phyloP scores from a whole-genome alignment of 2,329 filamentous ascomycete species.

The Aspergillus brunneoviolaceus region DNA sequence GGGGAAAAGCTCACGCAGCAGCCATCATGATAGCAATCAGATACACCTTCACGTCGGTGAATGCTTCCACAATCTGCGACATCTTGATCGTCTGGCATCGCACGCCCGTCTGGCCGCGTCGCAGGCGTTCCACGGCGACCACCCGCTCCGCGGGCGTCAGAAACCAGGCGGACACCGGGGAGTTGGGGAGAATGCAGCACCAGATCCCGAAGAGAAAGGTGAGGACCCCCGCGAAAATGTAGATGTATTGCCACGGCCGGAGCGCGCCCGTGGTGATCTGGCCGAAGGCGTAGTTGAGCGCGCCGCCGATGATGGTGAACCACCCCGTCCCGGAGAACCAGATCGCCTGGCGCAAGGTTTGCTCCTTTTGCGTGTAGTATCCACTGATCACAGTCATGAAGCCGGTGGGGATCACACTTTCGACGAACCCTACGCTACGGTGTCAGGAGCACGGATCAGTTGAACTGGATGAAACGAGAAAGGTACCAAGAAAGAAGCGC shows the following conservation, averaged over 20 bases:
- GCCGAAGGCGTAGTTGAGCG: conserved; percentile 66
- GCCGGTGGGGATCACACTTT: conserved; percentile 64
- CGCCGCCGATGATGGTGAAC: conserved; percentile 62
- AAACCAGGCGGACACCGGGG: conserved; percentile 68
- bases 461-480: background rate
- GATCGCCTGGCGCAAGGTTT: conserved; percentile 64
- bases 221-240: conserved; percentile 62
- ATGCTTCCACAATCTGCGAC: conserved; percentile 58
- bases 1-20: conserved; percentile 48
- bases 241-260: conserved; percentile 69
- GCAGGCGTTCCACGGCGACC: conserved; percentile 63
- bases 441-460: conserved; percentile 1
- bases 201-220: conserved; percentile 64
- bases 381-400: conserved; percentile 65
- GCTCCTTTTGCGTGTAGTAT: conserved; percentile 66
- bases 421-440: conserved; percentile 50
- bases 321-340: conserved; percentile 63
- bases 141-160: conserved; percentile 61
- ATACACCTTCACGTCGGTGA: conserved; percentile 63
- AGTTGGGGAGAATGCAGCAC: conserved; percentile 66
- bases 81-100: conserved; percentile 61
- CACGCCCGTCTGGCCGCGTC: conserved; percentile 63
- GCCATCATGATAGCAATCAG: conserved; percentile 68
- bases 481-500: conserved; percentile 58
- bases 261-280: conserved; percentile 58